Conservation (phyloP, 2,329 filamentous ascomycete species). For the Keithomyces neogunnii region DNA sequence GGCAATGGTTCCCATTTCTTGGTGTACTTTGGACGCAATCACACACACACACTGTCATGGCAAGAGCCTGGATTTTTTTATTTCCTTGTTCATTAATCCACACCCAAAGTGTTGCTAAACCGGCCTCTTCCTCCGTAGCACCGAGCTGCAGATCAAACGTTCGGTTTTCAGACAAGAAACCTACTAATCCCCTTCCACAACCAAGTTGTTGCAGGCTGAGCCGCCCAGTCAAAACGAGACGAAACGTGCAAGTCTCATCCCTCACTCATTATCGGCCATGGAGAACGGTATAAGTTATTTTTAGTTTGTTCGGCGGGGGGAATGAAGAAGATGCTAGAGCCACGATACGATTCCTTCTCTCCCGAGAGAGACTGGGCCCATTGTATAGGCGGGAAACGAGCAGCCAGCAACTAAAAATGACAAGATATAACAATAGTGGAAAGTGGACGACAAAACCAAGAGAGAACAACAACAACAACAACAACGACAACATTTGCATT, state of each 20-base stretch:
- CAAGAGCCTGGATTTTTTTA: not conserved
- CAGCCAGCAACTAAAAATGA: not conserved
- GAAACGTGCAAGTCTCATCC: not conserved
- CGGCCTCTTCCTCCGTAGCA: not conserved
- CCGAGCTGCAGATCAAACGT: not conserved
- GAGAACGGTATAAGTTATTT: constrained; percentile 1
- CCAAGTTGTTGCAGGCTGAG: not conserved
- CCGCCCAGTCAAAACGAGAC: not conserved
- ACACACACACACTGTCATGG: not conserved
- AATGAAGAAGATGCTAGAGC: not conserved
- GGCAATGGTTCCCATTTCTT: no score
- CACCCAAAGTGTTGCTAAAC: not conserved
- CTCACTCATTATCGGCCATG: not conserved
- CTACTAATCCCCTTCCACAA: not conserved
- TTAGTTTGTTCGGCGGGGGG: not conserved
- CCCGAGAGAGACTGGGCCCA: constrained; percentile 9
- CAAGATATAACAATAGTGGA: constrained; percentile 7
- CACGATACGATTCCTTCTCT: constrained; percentile 4
- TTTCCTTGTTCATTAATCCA: constrained; percentile 6
- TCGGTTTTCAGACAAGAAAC: not conserved
- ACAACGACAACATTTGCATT: constrained; percentile 21
- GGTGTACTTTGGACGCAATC: not conserved
- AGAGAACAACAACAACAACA: not conserved
- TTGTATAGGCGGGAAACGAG: constrained; percentile 1
- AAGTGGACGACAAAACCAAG: constrained; percentile 11